phyloP scores from a whole-genome alignment of 2,329 filamentous ascomycete genomes.

The Cryphonectria radicalis region DNA sequence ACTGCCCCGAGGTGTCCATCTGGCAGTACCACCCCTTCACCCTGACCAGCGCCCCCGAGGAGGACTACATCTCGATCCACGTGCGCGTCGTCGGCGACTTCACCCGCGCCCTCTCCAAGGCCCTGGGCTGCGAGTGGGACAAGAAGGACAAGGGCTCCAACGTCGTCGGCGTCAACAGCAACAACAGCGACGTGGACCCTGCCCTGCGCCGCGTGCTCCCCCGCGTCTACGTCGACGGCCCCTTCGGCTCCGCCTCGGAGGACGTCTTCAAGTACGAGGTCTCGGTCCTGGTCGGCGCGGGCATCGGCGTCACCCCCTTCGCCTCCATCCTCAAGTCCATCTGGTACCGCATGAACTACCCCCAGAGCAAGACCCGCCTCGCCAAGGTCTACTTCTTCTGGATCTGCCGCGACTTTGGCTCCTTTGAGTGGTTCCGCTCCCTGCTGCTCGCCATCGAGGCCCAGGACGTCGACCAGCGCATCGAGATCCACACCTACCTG shows the following conservation, averaged over 20 bases:
- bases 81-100: slow-evolving; percentile 84
- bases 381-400: slow-evolving; percentile 93
- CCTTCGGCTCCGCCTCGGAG: slow-evolving; percentile 84
- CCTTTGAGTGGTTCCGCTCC: slow-evolving; percentile 88
- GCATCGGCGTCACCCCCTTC: slow-evolving; percentile 86
- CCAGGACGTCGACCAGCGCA: slow-evolving; percentile 80
- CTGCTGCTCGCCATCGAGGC: slow-evolving; percentile 83
- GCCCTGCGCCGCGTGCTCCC: slow-evolving; percentile 75
- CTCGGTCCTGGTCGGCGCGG: slow-evolving; percentile 77
- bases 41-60: slow-evolving; percentile 82
- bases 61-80: slow-evolving; percentile 88
- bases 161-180: slow-evolving; percentile 69
- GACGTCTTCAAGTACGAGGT: slow-evolving; percentile 90
- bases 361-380: slow-evolving; percentile 76
- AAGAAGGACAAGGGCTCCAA: slow-evolving; percentile 63
- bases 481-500: slow-evolving; percentile 89
- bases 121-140: slow-evolving; percentile 77
- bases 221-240: slow-evolving; percentile 81
- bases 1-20: slow-evolving; percentile 81
- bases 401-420: slow-evolving; percentile 86
- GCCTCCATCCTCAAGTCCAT: slow-evolving; percentile 88
- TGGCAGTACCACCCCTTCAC: slow-evolving; percentile 93
- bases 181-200: slow-evolving; percentile 65
- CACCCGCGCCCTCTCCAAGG: slow-evolving; percentile 69
- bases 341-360: slow-evolving; percentile 92